phyloP scores from a whole-genome alignment of 1,284 basidiomycete genomes.

The Bothia castanella region DNA sequence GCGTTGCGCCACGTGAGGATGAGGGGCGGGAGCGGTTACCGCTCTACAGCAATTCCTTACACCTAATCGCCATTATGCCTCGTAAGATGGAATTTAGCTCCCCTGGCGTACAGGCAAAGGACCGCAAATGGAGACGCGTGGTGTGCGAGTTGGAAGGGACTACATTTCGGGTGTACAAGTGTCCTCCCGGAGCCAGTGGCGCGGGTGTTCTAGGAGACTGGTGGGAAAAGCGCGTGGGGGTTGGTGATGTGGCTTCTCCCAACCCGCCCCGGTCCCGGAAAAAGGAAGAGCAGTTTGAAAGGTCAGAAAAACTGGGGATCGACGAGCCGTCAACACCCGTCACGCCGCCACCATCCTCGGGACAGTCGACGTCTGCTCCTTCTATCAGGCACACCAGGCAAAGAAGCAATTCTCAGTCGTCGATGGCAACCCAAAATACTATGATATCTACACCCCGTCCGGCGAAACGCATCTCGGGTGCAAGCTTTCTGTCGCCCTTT shows the following conservation, averaged over 20 bases:
- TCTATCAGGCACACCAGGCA: not conserved
- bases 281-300: constrained; percentile 35
- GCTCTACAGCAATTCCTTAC: constrained; percentile 76
- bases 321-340: constrained; percentile 9
- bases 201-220: constrained; percentile 57
- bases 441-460: constrained; percentile 18
- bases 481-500: constrained; percentile 31
- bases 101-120: constrained; percentile 83
- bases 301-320: constrained; percentile 22
- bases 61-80: constrained; percentile 82
- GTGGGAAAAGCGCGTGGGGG: constrained; percentile 75
- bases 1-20: constrained; percentile 13
- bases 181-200: constrained; percentile 46
- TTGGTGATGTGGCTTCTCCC: constrained; percentile 47
- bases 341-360: not conserved
- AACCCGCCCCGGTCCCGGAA: constrained; percentile 25
- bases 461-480: constrained; percentile 22
- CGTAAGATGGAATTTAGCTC: constrained; percentile 92
- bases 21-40: constrained; percentile 86
- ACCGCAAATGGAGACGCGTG: constrained; percentile 87
- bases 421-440: constrained; percentile 17
- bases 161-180: constrained; percentile 79
- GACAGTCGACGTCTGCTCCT: constrained; percentile 8
- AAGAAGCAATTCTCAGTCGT: constrained; percentile 27
- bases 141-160: constrained; percentile 94